Evolutionary conservation across 305 asterid species (phyloP).

Genomic region (Rubia peregrina): DNA sequence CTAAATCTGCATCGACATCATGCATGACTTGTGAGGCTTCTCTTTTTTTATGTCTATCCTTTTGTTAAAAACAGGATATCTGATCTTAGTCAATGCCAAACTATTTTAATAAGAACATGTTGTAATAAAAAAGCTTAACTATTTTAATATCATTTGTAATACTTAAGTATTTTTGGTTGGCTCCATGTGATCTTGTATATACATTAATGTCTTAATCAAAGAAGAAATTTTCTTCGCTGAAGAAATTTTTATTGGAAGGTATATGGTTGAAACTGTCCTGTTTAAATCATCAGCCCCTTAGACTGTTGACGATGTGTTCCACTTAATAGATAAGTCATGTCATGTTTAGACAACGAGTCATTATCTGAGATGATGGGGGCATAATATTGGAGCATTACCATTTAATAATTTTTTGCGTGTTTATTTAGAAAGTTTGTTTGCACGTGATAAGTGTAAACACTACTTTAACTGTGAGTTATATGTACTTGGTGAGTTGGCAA

Average conservation of each 20-base stretch:
- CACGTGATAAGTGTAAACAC: not conserved
- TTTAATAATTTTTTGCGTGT: not conserved
- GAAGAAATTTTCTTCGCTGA: not conserved
- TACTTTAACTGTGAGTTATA: not conserved
- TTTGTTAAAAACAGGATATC: not conserved
- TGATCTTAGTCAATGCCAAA: not conserved
- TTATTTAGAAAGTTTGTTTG: not conserved
- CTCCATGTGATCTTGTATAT: not conserved
- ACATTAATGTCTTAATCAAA: not conserved
- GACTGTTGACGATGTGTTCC: not conserved
- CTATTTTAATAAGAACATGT: not conserved
- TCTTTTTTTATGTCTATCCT: not conserved
- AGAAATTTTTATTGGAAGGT: not conserved
- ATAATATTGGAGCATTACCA: not conserved
- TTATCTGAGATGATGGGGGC: not conserved
- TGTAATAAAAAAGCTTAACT: not conserved
- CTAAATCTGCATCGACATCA: not conserved
- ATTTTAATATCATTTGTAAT: not conserved
- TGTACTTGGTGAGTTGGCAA: not conserved
- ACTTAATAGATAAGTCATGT: not conserved
- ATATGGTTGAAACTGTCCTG: not conserved
- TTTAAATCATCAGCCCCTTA: not conserved
- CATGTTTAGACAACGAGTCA: not conserved
- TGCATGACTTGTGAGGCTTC: slow-evolving; percentile 4
- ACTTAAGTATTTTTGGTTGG: not conserved